Conservation (phyloP, 352 stramenopile species). For the Phytophthora ohioensis region DNA sequence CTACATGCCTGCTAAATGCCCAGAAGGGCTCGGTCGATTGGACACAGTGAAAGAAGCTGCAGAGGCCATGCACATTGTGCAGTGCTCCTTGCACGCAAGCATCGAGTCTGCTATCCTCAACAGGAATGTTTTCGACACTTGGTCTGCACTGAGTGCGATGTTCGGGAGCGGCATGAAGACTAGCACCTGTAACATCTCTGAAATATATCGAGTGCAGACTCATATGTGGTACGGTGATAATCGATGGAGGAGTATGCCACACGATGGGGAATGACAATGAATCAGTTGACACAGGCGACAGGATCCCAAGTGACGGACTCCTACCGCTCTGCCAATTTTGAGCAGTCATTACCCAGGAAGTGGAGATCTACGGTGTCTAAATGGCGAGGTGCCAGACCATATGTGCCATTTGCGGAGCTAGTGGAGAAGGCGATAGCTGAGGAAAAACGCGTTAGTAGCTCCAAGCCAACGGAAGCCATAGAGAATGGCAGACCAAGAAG, state of each 20-base stretch:
- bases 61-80: constrained; percentile 4
- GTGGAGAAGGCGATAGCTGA: constrained; percentile 21
- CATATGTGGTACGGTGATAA: constrained; percentile 37
- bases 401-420: constrained; percentile 32
- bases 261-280: constrained; percentile 29
- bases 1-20: background rate
- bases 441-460: background rate
- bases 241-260: constrained; percentile 24
- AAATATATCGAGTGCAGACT: constrained; percentile 34
- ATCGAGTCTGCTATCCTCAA: constrained; percentile 34
- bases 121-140: constrained; percentile 43
- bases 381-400: constrained; percentile 30
- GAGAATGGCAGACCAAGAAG: background rate
- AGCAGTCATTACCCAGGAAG: constrained; percentile 21
- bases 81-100: constrained; percentile 17
- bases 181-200: constrained; percentile 9
- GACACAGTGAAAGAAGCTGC: background rate
- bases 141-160: constrained; percentile 29
- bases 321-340: constrained; percentile 32
- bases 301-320: constrained; percentile 26
- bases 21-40: background rate
- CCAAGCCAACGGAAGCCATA: background rate
- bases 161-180: constrained; percentile 11
- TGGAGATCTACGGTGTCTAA: constrained; percentile 20
- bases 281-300: constrained; percentile 30